Percentiles rank a stretch among this genome's conserved stretches.
phyloP scores from a whole-genome alignment of 768 basidiomycete species.

The Trametes punicea region DNA sequence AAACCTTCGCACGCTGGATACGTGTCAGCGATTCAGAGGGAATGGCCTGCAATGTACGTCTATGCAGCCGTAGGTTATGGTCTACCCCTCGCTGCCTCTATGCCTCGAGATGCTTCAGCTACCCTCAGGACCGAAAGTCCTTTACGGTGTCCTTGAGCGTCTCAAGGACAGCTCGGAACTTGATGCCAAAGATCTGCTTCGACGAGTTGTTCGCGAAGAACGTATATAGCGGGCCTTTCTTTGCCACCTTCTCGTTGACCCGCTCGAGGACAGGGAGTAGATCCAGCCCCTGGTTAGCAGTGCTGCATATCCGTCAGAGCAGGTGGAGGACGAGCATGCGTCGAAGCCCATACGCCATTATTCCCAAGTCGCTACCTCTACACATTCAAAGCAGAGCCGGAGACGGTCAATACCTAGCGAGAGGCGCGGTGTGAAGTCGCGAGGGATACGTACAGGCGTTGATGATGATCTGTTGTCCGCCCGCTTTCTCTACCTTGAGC shows the following conservation, averaged over 20 bases:
- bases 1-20: not conserved
- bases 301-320: not conserved
- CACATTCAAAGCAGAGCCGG: not conserved
- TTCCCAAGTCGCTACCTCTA: not conserved
- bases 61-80: not conserved
- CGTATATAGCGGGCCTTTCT: not conserved
- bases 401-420: not conserved
- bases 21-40: not conserved
- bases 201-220: conserved; percentile 28
- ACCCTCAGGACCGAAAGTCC: conserved; percentile 25
- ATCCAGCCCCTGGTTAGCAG: not conserved
- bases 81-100: not conserved
- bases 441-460: not conserved
- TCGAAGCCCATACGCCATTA: not conserved
- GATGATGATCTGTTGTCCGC: conserved; percentile 52
- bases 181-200: conserved; percentile 20
- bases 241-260: not conserved
- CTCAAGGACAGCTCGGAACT: conserved; percentile 18
- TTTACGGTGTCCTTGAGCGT: conserved; percentile 20
- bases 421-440: too few relatives aligned
- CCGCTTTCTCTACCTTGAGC: conserved; percentile 47
- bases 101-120: conserved; percentile 8
- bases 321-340: not conserved
- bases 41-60: too few relatives aligned
- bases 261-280: not conserved